Conservation (phyloP, 2,329 filamentous ascomycete species). For the Beauveria asiatica region DNA sequence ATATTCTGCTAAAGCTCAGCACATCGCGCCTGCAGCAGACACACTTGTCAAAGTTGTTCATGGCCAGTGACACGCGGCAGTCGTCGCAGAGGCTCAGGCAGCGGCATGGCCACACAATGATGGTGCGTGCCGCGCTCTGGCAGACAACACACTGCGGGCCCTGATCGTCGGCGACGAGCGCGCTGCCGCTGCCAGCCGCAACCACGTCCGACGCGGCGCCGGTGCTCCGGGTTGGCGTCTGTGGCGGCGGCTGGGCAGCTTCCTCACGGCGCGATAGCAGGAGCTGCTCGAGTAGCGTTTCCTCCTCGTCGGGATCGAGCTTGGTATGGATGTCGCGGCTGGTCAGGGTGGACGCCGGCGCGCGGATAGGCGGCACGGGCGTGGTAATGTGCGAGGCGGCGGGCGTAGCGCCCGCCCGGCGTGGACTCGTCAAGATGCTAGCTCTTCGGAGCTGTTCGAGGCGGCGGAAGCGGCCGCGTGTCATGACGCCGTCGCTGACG, state of each 20-base stretch:
- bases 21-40: slow-evolving; percentile 89
- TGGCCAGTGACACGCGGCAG: slow-evolving; percentile 83
- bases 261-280: slow-evolving; percentile 42
- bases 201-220: not conserved
- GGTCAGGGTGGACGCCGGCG: not conserved
- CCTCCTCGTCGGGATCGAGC: slow-evolving; percentile 49
- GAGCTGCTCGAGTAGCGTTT: slow-evolving; percentile 51
- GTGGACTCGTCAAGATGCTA: slow-evolving; percentile 42
- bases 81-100: slow-evolving; percentile 93
- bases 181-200: slow-evolving; percentile 42
- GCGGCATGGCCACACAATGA: slow-evolving; percentile 94
- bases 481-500: slow-evolving; percentile 62
- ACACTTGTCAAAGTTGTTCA: slow-evolving; percentile 96
- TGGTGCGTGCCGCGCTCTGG: slow-evolving; percentile 73
- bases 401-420: slow-evolving; percentile 14
- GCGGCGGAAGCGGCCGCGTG: slow-evolving; percentile 66
- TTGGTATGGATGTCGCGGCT: slow-evolving; percentile 22
- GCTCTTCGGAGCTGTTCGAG: slow-evolving; percentile 61
- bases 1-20: slow-evolving; percentile 81
- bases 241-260: not conserved
- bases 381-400: slow-evolving; percentile 11
- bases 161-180: not conserved
- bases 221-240: slow-evolving; percentile 3
- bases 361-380: not conserved
- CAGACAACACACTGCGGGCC: slow-evolving; percentile 84